Conservation (phyloP, 495 filamentous ascomycete genomes). For the Penicillium cataractarum region DNA sequence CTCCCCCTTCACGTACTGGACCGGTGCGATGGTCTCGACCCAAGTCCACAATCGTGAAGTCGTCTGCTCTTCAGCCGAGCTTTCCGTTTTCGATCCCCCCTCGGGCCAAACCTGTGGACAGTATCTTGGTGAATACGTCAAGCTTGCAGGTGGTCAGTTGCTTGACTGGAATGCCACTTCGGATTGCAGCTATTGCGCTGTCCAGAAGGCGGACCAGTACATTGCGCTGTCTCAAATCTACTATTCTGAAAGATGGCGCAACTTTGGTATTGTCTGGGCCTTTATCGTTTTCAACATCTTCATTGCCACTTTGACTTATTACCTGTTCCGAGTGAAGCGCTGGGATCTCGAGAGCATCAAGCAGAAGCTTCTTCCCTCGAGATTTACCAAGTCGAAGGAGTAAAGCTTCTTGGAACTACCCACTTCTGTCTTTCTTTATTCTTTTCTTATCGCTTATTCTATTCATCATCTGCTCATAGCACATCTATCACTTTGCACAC, state of each 20-base stretch:
- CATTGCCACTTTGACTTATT: conserved; percentile 52
- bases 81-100: conserved; percentile 54
- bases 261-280: conserved; percentile 57
- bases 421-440: background rate
- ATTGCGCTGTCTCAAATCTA: conserved; percentile 36
- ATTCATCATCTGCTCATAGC: background rate
- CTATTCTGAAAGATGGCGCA: conserved; percentile 42
- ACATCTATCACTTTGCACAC: background rate
- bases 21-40: conserved; percentile 57
- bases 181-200: conserved; percentile 45
- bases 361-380: conserved; percentile 14
- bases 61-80: conserved; percentile 58
- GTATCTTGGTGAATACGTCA: conserved; percentile 43
- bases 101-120: conserved; percentile 52
- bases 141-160: conserved; percentile 30
- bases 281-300: conserved; percentile 54
- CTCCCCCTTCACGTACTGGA: conserved; percentile 58
- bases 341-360: conserved; percentile 33
- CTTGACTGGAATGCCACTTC: conserved; percentile 42
- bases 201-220: conserved; percentile 46
- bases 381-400: background rate
- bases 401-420: background rate
- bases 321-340: conserved; percentile 47
- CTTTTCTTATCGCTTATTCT: background rate
- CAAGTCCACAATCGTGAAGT: conserved; percentile 58